Percentiles rank a stretch among this genome's conserved stretches.
Evolutionary conservation across 306 rosid genomes (phyloP).

Genomic region (Prunus mume): DNA sequence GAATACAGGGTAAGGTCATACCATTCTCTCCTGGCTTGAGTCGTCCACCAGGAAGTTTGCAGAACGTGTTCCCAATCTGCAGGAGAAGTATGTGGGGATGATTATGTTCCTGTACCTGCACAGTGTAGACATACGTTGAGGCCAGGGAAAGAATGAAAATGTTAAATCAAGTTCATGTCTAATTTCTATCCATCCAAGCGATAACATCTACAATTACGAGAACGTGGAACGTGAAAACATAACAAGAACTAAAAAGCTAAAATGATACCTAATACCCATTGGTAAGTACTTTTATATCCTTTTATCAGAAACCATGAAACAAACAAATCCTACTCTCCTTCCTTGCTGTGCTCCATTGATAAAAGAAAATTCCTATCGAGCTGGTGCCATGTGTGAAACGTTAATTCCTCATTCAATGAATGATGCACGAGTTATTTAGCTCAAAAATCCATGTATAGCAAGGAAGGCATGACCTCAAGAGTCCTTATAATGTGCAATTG

Average conservation of each 20-base stretch:
- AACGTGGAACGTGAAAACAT: neutral
- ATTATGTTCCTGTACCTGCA: slow-evolving; percentile 97
- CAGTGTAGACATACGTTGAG: slow-evolving; percentile 11
- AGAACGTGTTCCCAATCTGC: slow-evolving; percentile 97
- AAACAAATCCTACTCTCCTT: neutral
- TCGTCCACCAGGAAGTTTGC: slow-evolving; percentile 99
- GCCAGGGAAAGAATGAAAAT: slow-evolving; percentile 11
- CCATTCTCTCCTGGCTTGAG: slow-evolving; percentile 99
- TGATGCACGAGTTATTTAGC: neutral
- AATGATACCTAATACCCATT: neutral
- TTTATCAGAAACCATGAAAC: neutral
- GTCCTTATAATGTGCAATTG: neutral
- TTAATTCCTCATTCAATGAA: neutral
- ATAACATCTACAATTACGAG: neutral
- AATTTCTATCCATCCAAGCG: neutral
- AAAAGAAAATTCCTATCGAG: neutral
- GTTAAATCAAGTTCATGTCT: neutral
- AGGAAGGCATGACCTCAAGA: neutral
- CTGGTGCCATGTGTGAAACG: neutral
- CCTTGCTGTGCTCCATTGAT: neutral
- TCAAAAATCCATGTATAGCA: neutral
- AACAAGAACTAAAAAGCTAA: neutral
- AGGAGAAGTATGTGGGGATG: slow-evolving; percentile 98
- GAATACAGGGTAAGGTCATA: slow-evolving; percentile 21
- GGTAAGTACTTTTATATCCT: neutral